These are phyloP conservation scores for Coemansia sp. DNA, from an alignment of 192 early-diverging fungal genomes.

Conservation along the genomic window DNA sequence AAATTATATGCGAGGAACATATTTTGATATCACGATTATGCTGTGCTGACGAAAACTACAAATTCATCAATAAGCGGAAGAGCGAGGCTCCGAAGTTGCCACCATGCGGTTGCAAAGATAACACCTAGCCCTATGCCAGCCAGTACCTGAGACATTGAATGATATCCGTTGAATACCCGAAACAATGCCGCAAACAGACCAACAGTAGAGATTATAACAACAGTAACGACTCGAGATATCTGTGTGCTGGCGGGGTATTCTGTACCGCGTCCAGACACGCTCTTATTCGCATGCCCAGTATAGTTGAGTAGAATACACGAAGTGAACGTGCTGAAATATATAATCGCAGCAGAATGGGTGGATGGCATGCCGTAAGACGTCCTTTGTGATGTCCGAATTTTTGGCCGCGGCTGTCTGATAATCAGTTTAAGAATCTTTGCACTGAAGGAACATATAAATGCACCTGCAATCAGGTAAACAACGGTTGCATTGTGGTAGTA, in stretches of 20 bases:
- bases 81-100: conserved; percentile 6
- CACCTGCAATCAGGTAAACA: conserved; percentile 16
- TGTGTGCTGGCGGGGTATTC: neutral
- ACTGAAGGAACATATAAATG: conserved; percentile 10
- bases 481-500: conserved; percentile 38
- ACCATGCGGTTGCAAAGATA: conserved; percentile 30
- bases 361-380: conserved; percentile 51
- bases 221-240: neutral
- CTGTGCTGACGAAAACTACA: neutral
- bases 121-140: conserved; percentile 29
- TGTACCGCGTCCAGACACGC: neutral
- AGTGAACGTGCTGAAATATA: conserved; percentile 27
- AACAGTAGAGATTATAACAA: neutral
- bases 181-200: conserved; percentile 29
- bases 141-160: conserved; percentile 34
- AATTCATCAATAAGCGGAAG: conserved; percentile 8
- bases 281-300: neutral
- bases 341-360: conserved; percentile 34
- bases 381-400: neutral
- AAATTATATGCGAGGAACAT: neutral
- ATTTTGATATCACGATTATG: neutral
- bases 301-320: neutral
- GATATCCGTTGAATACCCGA: conserved; percentile 39
- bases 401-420: conserved; percentile 39
- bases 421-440: conserved; percentile 41